A percentile compares a stretch with the other conserved stretches of the same genome.
phyloP scores from a whole-genome alignment of 2,329 filamentous ascomycete species.

The Paraphaeosphaeria sporulosa region DNA sequence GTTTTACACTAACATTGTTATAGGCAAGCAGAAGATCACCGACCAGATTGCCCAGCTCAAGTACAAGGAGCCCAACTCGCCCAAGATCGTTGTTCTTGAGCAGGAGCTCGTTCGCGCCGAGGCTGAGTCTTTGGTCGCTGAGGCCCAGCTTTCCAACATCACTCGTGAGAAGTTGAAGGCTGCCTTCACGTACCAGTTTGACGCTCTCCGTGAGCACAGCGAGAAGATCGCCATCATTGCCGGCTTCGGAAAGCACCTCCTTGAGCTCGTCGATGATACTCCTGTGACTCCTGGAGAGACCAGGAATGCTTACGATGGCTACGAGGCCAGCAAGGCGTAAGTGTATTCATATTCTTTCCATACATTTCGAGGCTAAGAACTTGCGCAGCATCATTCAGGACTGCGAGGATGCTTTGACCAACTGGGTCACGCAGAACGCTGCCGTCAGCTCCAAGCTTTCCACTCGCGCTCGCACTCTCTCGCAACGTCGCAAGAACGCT shows the following conservation, averaged over 20 bases:
- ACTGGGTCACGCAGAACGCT: constrained; percentile 93
- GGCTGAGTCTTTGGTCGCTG: constrained; percentile 97
- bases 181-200: constrained; percentile 97
- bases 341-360: constrained; percentile 24
- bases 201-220: constrained; percentile 94
- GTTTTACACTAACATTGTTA: constrained; percentile 14
- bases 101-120: constrained; percentile 98
- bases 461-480: constrained; percentile 84
- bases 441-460: constrained; percentile 88
- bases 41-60: constrained; percentile 99
- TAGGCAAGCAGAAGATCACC: constrained; percentile 98
- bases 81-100: constrained; percentile 96
- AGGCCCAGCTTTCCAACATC: constrained; percentile 98
- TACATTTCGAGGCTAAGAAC: constrained; percentile 26
- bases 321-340: constrained; percentile 91
- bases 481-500: constrained; percentile 75
- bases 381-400: constrained; percentile 86
- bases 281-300: constrained; percentile 98
- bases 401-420: constrained; percentile 95
- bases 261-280: constrained; percentile 94
- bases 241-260: constrained; percentile 96
- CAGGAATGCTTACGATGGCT: constrained; percentile 93
- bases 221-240: constrained; percentile 99
- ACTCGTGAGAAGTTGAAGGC: constrained; percentile 99
- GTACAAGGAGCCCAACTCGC: constrained; percentile 99